Evolutionary conservation across 1,284 basidiomycete genomes (phyloP), one percentile per base, ranked within the genome.

Genomic region (Kalmanozyma brasiliensis): DNA sequence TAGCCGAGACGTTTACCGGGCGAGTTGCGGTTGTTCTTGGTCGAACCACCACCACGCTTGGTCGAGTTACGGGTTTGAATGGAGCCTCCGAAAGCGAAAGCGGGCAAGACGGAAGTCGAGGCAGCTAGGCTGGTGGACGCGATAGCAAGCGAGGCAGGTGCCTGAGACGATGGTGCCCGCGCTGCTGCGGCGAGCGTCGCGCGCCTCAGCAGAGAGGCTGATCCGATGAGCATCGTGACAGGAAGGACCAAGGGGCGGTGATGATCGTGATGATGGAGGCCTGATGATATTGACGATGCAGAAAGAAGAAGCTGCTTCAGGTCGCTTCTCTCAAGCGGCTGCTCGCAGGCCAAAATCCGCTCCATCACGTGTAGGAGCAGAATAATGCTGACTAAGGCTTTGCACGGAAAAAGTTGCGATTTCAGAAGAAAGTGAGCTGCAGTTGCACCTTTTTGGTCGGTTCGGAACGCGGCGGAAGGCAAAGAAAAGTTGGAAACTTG

Each of bases 21-120:
- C 46, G 76, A 79, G 60, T 81, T 82, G 34, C 79, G 63, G 59
- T 78, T 79, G 70, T 82, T 82, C 71, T 81, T 80, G 22, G 80
- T 76, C 13, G 73, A 74, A 52, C 80, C 80, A 49, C 79, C 79
- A 13, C 78, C 80, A 29, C 79, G 69, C 68, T 82, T 82, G 40
- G 80, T 77, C 40, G 80, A 81, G 65, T 82, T 80, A 58, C 80
- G 73, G 10, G 74, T 77, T 59, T 82, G 80, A 22, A 81, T 65
- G 9, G 75, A 68, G n/a, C 53, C 75, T 34, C 73, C 78, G 41
- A 78, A 79, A 2, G 73, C 37, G 33, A 81, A 79, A 4, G 69
- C 26, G 23, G 76, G 76, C n/a, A 79, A 61, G 4, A 61, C 19
- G 1, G 45, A 23, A 20, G 56, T 46, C 1, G 58, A 43, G 14